phyloP scores from a whole-genome alignment of 768 basidiomycete species.

The Rhizopogon rudus region DNA sequence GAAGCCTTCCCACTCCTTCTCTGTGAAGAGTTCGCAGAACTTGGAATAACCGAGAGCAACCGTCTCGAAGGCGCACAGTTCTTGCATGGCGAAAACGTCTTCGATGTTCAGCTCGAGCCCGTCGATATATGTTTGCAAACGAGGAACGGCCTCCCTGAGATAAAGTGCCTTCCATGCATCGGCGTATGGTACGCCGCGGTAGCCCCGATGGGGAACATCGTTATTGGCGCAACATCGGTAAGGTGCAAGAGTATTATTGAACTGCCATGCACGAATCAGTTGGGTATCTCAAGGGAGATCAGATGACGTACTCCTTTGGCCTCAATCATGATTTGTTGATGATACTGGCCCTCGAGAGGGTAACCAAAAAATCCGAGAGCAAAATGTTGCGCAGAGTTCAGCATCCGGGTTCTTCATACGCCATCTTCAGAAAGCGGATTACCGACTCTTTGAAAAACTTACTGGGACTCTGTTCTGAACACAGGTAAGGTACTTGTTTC shows the following conservation, averaged over 20 bases:
- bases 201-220: conserved; percentile 33
- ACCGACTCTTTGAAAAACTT: conserved; percentile 6
- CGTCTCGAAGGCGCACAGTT: conserved; percentile 83
- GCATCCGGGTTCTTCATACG: conserved; percentile 40
- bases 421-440: not conserved
- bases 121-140: conserved; percentile 49
- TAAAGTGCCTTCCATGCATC: conserved; percentile 64
- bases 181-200: conserved; percentile 50
- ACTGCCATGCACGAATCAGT: conserved; percentile 17
- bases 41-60: conserved; percentile 83
- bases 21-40: conserved; percentile 83
- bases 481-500: conserved; percentile 37
- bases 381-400: conserved; percentile 48
- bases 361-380: conserved; percentile 50
- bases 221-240: conserved; percentile 57
- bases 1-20: conserved; percentile 88
- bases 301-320: conserved; percentile 23
- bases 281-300: conserved; percentile 5
- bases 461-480: conserved; percentile 50
- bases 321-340: conserved; percentile 40
- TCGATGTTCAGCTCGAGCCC: conserved; percentile 57
- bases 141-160: conserved; percentile 53
- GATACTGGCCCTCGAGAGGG: conserved; percentile 38
- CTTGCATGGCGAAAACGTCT: conserved; percentile 70
- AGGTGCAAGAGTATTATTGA: conserved; percentile 44